Evolutionary conservation across 164 flowering plant species (phyloP), one percentile per base, ranked within the genome.

Genomic region (Umbellularia californica): DNA sequence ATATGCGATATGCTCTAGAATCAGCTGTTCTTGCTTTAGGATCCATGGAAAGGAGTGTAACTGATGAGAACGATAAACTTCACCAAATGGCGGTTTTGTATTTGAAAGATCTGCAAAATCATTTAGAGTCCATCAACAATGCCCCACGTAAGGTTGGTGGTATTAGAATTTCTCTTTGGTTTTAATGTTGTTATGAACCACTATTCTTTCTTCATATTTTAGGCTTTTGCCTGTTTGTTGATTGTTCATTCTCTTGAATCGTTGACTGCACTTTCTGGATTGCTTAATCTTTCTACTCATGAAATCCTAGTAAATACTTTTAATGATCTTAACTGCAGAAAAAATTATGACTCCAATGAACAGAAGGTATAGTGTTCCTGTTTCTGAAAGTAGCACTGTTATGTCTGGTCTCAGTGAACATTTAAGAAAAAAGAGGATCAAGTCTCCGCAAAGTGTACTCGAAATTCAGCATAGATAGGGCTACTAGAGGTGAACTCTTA

Each of bases 1-100:
- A 88, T 84, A 96, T 94, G 98, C 93, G 97, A 22, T 96, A 92
- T 94, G 92, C 91, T 75, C 78, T 96, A 75, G 94, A 92, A 79
- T 87, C 89, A 73, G 82, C 84, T 81, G 89, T 92, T 83, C 91
- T 90, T 79, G 97, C 97, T n/a, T 77, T 96, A 58, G 97, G 88
- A 82, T 86, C 84, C 25, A 92, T 92, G 91, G 97, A 84, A 76
- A 86, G 77, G 79, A 82, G 81, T 76, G 35, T 76, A 71, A 65
- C 76, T 72, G 84, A 81, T 77, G 90, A 85, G 77, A 81, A 52
- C 68, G 89, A 81, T 79, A 81, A 65, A 72, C 75, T 83, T 63
- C 76, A 82, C 51, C 82, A 77, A 70, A 77, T 77, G 75, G 88
- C 91, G 13, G 70, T 88, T 3, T 73, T 72, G 76, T 78, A 87